Evolutionary conservation across 208 protist genomes (phyloP), one percentile per base, ranked within the genome.

Genomic region (Leishmania turanica): DNA sequence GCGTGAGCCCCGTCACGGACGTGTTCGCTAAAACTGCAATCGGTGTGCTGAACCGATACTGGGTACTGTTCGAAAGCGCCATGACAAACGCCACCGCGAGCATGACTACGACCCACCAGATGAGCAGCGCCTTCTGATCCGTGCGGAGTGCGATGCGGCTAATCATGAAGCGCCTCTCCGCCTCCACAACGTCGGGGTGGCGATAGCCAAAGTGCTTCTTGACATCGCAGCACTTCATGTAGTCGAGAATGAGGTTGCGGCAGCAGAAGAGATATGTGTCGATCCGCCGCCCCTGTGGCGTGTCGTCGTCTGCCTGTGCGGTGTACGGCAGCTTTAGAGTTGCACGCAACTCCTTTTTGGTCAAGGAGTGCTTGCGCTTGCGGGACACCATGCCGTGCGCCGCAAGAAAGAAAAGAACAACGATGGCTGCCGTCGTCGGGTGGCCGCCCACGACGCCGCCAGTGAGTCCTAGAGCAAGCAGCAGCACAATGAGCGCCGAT

Each of bases 231-330:
- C 95, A 96, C 69, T 80, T 81, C 51, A 96, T 66, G 83, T 90
- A 94, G 79, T 92, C 81, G 27, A 96, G 80, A 24, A 96, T n/a
- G 27, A 88, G 64, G 81, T 94, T 81, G 47, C 88, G 84, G 87
- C 95, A 98, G 84, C 93, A 98, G 76, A 89, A 91, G 42, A 98
- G 88, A 79, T 96, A 92, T 24, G 91, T 91, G 81, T 96, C 92
- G 40, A 93, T 70, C 3, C 81, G 84, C 27, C 77, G 74, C 69
- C 80, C 78, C 21, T 77, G 58, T 24, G 83, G 81, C 62, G 80
- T 78, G 60, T 86, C 45, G 53, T 92, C 89, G 3, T 88, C 82
- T 77, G 86, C 42, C 56, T 92, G 87, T 31, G 42, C 71, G 9
- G 54, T 75, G 37, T 84, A 51, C 21, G 92, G 86, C 27, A 86